Percentiles rank a stretch among this genome's conserved stretches.
Evolutionary conservation across 345 rosid species (phyloP).

Genomic region (Corchorus capsularis): DNA sequence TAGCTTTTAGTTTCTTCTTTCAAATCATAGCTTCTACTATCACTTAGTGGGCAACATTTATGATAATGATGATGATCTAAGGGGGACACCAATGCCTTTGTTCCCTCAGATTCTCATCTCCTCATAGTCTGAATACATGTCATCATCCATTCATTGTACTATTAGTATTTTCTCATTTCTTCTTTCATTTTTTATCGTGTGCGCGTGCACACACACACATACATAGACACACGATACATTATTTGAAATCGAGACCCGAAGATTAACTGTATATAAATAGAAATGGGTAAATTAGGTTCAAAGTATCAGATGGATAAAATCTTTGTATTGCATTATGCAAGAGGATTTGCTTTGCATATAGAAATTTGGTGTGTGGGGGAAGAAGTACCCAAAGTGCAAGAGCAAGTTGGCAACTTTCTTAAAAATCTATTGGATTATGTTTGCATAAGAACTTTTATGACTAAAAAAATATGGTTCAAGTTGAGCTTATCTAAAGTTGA

Average conservation of each 20-base stretch:
- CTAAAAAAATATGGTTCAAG: conserved; percentile 5
- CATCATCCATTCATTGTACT: conserved; percentile 21
- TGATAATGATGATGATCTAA: background rate
- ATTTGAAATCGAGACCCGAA: too few species aligned
- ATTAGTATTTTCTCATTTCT: background rate
- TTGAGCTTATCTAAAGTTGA: conserved; percentile 19
- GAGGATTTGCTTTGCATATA: background rate
- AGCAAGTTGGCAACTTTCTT: conserved; percentile 26
- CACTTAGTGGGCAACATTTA: background rate
- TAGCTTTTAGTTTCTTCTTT: conserved; percentile 19
- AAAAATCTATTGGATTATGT: conserved; percentile 25
- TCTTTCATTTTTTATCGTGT: background rate
- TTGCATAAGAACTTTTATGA: background rate
- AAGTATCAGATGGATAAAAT: background rate
- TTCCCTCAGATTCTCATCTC: conserved; percentile 28
- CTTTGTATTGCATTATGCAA: conserved; percentile 13
- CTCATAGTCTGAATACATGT: background rate
- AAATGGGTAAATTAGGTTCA: background rate
- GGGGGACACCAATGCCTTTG: conserved; percentile 21
- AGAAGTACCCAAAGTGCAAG: conserved; percentile 28
- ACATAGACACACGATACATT: too few species aligned
- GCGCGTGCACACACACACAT: too few species aligned
- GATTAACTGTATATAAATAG: conserved; percentile 13
- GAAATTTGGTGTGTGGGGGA: conserved; percentile 21
- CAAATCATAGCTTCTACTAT: conserved; percentile 15